Conservation (phyloP, 495 filamentous ascomycete genomes). For the Thermochaetoides thermophila region DNA sequence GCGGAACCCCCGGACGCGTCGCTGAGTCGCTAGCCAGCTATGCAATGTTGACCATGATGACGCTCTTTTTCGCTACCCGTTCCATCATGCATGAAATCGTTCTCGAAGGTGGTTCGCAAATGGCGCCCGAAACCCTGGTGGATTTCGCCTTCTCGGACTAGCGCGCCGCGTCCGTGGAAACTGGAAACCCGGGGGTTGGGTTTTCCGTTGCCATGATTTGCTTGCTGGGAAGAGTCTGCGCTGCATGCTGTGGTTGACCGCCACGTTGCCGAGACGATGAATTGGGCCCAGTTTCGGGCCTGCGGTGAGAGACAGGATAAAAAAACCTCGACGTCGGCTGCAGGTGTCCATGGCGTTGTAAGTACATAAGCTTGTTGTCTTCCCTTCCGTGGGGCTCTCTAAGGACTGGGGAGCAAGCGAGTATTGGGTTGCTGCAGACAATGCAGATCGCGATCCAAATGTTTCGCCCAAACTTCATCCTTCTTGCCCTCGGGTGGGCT, state of each 20-base stretch:
- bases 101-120: background rate
- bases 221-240: conserved; percentile 1
- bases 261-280: conserved; percentile 10
- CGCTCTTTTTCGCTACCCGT: no score
- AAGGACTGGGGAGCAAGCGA: no score
- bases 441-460: no score
- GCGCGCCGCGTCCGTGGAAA: conserved; percentile 3
- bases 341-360: no score
- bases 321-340: conserved; percentile 4
- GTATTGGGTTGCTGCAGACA: no score
- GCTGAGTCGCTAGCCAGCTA: conserved; percentile 8
- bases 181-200: background rate
- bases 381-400: no score
- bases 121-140: no score
- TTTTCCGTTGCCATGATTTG: conserved; percentile 1
- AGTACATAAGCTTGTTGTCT: conserved; percentile 1
- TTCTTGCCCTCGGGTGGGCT: background rate
- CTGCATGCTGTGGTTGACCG: conserved; percentile 8
- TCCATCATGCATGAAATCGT: conserved; percentile 1
- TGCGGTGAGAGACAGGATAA: background rate
- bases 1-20: conserved; percentile 11
- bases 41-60: no score
- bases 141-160: background rate
- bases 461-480: conserved; percentile 1
- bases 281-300: conserved; percentile 2